Percentiles rank a stretch among this genome's conserved stretches.
Evolutionary conservation across 2,329 filamentous ascomycete species (phyloP).

Genomic region (Aspergillus transmontanensis): DNA sequence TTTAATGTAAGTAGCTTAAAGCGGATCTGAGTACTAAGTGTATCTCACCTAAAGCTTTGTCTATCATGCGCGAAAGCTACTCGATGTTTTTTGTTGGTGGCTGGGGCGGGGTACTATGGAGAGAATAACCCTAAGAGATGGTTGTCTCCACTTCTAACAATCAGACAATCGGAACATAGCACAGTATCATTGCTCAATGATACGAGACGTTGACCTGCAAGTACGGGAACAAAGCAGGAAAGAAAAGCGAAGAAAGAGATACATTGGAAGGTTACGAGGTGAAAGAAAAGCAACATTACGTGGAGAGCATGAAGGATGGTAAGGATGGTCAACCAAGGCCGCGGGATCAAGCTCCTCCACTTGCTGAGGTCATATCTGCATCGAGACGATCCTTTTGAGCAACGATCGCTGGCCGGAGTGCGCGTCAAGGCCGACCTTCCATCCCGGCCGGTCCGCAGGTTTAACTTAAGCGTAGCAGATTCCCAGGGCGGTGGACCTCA

Average conservation of each 20-base stretch:
- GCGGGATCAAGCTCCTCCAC: not conserved
- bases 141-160: not conserved
- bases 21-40: not conserved
- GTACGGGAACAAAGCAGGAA: not conserved
- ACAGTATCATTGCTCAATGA: not conserved
- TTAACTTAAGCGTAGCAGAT: conserved; percentile 2
- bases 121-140: not conserved
- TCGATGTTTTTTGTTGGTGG: not conserved
- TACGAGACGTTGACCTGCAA: not conserved
- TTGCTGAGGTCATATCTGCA: conserved; percentile 19
- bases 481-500: not conserved
- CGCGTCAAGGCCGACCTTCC: conserved; percentile 15
- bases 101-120: not conserved
- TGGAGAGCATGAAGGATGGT: not conserved
- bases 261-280: not conserved
- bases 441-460: conserved; percentile 10
- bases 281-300: not conserved
- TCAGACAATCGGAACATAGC: not conserved
- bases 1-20: conserved; percentile 1
- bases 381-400: conserved; percentile 3
- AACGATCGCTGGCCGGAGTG: conserved; percentile 21
- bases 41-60: not conserved
- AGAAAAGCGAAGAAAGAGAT: not conserved
- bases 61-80: not conserved
- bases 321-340: not conserved